Conservation (phyloP, 768 basidiomycete genomes). For the Rubroboletus satanas region DNA sequence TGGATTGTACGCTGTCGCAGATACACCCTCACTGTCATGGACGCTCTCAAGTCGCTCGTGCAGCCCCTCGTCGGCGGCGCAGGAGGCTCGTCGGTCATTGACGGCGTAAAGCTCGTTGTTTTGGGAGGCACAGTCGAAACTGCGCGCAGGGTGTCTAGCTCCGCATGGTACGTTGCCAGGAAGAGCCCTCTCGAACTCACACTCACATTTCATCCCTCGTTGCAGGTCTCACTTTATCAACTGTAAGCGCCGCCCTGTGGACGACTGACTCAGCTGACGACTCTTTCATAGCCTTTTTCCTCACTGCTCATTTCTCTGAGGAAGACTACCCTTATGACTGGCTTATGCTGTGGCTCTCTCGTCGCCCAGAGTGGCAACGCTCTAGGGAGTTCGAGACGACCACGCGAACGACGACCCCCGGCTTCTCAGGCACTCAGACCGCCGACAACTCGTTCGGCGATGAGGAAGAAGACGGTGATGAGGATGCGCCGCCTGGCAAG, state of each 20-base stretch:
- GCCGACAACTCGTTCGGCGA: conserved; percentile 56
- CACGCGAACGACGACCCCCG: conserved; percentile 65
- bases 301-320: conserved; percentile 86
- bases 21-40: conserved; percentile 45
- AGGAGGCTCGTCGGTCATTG: conserved; percentile 74
- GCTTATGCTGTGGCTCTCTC: conserved; percentile 88
- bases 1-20: conserved; percentile 34
- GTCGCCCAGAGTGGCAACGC: conserved; percentile 83
- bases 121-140: conserved; percentile 87
- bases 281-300: conserved; percentile 62
- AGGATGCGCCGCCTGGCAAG: conserved; percentile 50
- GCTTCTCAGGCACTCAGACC: conserved; percentile 44
- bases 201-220: conserved; percentile 9
- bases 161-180: conserved; percentile 60
- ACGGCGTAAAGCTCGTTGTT: conserved; percentile 88
- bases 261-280: conserved; percentile 8
- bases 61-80: conserved; percentile 75
- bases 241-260: conserved; percentile 47
- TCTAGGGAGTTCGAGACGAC: conserved; percentile 89
- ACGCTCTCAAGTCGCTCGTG: conserved; percentile 76
- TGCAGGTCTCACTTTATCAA: conserved; percentile 81
- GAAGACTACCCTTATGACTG: conserved; percentile 90
- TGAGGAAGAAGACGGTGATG: conserved; percentile 44
- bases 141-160: conserved; percentile 74
- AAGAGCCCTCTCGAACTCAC: background rate